phyloP scores from a whole-genome alignment of 2,329 filamentous ascomycete genomes.

The Sarocladium strictum region DNA sequence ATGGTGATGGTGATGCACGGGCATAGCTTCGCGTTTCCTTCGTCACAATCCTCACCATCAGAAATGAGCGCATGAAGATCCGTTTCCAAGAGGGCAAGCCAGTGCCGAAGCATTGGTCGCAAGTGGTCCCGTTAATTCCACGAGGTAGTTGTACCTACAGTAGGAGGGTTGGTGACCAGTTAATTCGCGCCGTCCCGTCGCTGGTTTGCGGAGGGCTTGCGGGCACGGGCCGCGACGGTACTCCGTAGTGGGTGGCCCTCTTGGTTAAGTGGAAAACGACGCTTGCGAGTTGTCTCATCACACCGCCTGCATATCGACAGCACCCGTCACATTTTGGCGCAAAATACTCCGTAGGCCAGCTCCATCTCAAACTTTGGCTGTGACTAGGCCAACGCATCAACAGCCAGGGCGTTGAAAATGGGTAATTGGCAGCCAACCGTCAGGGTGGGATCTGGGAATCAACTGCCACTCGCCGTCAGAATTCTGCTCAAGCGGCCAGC shows the following conservation, averaged over 20 bases:
- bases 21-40: background rate
- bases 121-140: conserved; percentile 10
- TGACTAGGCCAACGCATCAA: conserved; percentile 2
- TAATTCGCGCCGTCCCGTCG: conserved; percentile 2
- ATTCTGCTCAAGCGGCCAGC: background rate
- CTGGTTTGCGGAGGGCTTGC: background rate
- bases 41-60: background rate
- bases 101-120: background rate
- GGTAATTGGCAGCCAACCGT: background rate
- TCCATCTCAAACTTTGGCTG: background rate
- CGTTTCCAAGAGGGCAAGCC: background rate
- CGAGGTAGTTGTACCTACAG: too few relatives aligned
- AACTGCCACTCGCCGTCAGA: background rate
- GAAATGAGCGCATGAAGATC: background rate
- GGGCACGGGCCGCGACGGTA: conserved; percentile 5
- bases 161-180: background rate
- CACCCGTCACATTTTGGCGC: background rate
- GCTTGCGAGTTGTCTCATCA: background rate
- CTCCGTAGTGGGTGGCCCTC: background rate
- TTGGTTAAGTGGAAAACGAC: background rate
- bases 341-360: background rate
- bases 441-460: background rate
- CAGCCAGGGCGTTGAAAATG: background rate
- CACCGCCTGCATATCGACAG: conserved; percentile 3
- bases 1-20: background rate